phyloP scores from a whole-genome alignment of 495 filamentous ascomycete species.

The Xylaria nigripes region DNA sequence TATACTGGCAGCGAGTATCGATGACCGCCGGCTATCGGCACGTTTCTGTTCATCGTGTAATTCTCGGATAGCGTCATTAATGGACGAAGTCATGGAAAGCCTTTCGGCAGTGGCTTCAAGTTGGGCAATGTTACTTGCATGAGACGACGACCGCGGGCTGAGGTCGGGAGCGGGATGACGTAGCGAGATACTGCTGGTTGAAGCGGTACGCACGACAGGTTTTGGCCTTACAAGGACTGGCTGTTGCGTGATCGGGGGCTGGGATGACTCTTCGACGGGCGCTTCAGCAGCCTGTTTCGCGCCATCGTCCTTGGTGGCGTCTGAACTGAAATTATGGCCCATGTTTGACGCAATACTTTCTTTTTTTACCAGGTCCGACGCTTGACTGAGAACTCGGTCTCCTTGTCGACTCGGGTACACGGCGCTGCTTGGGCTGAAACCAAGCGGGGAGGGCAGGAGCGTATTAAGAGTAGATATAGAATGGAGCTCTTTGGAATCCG shows the following conservation, averaged over 20 bases:
- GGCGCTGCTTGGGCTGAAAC: background rate
- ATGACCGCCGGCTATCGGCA: constrained; percentile 52
- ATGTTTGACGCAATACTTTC: constrained; percentile 4
- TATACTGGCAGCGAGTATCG: constrained; percentile 38
- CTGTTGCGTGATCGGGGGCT: constrained; percentile 11
- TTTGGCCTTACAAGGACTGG: constrained; percentile 26
- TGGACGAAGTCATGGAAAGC: constrained; percentile 67
- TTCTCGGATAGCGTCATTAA: constrained; percentile 74
- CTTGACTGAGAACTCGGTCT: background rate
- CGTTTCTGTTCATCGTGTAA: constrained; percentile 70
- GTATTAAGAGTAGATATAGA: background rate
- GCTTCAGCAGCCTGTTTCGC: background rate
- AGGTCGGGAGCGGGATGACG: constrained; percentile 71
- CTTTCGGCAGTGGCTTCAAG: constrained; percentile 77
- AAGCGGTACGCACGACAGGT: constrained; percentile 53
- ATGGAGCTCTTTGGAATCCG: constrained; percentile 7
- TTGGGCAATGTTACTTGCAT: constrained; percentile 68
- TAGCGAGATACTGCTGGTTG: constrained; percentile 50
- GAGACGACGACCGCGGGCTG: constrained; percentile 64
- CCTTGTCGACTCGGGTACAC: background rate
- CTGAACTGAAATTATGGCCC: background rate
- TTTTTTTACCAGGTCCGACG: background rate
- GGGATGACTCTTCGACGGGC: constrained; percentile 10
- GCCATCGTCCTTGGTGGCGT: background rate
- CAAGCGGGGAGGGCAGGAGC: background rate